Percentiles rank a stretch among this genome's conserved stretches.
Conservation (phyloP, 1,284 basidiomycete species). For the Trametes sp. region DNA sequence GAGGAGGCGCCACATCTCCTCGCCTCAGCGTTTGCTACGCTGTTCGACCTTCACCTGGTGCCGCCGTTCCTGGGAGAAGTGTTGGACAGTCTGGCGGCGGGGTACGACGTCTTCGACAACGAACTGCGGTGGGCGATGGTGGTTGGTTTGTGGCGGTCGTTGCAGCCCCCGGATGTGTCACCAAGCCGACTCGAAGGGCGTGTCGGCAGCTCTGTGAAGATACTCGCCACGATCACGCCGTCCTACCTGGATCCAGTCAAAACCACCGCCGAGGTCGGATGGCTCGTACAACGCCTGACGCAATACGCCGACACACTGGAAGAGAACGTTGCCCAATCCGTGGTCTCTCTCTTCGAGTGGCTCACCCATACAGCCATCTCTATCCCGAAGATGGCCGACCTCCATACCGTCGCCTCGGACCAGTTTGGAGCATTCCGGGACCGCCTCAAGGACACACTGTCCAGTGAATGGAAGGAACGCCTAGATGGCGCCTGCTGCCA, state of each 20-base stretch:
- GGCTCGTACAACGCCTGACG: slow-evolving; percentile 42
- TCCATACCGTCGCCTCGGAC: slow-evolving; percentile 51
- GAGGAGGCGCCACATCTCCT: slow-evolving; percentile 34
- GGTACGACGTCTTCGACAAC: slow-evolving; percentile 44
- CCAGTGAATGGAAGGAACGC: slow-evolving; percentile 30
- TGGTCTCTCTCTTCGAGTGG: slow-evolving; percentile 58
- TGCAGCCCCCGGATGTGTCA: slow-evolving; percentile 32
- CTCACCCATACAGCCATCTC: slow-evolving; percentile 44
- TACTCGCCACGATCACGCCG: slow-evolving; percentile 42
- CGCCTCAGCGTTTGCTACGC: slow-evolving; percentile 27
- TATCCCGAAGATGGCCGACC: slow-evolving; percentile 46
- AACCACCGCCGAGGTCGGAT: slow-evolving; percentile 46
- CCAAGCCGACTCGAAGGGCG: slow-evolving; percentile 33
- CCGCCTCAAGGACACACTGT: slow-evolving; percentile 32
- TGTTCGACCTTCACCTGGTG: slow-evolving; percentile 36
- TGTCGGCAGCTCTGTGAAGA: slow-evolving; percentile 38
- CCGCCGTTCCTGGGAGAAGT: slow-evolving; percentile 40
- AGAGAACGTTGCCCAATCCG: slow-evolving; percentile 41
- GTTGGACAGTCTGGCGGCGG: slow-evolving; percentile 35
- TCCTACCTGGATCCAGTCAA: slow-evolving; percentile 43
- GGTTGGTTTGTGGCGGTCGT: slow-evolving; percentile 50
- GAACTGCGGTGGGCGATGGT: slow-evolving; percentile 54
- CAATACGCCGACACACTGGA: slow-evolving; percentile 29
- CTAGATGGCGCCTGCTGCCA: slow-evolving; percentile 34
- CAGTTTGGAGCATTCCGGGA: slow-evolving; percentile 36